phyloP scores from a whole-genome alignment of 176 grass and related monocot species.

The Cenchrus purpureus region DNA sequence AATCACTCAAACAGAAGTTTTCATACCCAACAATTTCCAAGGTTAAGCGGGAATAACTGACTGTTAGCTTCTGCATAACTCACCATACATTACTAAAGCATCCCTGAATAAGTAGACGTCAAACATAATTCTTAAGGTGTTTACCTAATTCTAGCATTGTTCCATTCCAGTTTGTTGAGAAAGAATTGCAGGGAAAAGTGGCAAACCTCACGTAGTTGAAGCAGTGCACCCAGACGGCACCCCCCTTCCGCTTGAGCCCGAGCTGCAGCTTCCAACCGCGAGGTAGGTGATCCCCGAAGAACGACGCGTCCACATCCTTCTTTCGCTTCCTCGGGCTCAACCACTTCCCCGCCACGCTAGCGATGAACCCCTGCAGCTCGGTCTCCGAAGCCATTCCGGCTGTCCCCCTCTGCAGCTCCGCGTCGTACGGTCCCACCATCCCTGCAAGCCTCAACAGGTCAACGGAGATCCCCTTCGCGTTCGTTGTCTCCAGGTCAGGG shows the following conservation, averaged over 20 bases:
- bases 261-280: slow-evolving; percentile 84
- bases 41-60: not conserved
- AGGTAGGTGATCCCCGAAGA: slow-evolving; percentile 87
- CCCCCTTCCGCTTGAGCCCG: slow-evolving; percentile 76
- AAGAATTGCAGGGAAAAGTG: slow-evolving; percentile 9
- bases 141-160: not conserved
- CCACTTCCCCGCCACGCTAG: slow-evolving; percentile 72
- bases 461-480: slow-evolving; percentile 65
- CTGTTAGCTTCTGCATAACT: not conserved
- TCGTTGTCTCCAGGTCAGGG: slow-evolving; percentile 61
- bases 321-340: slow-evolving; percentile 54
- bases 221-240: slow-evolving; percentile 53
- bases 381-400: slow-evolving; percentile 48
- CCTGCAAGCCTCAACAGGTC: slow-evolving; percentile 67
- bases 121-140: not conserved
- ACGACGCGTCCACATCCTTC: slow-evolving; percentile 76
- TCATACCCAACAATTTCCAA: not conserved
- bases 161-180: slow-evolving; percentile 26
- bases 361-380: slow-evolving; percentile 73
- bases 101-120: slow-evolving; percentile 17
- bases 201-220: slow-evolving; percentile 81
- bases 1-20: slow-evolving; percentile 19
- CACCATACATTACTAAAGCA: not conserved
- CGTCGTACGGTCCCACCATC: slow-evolving; percentile 54
- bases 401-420: slow-evolving; percentile 68